phyloP scores from a whole-genome alignment of 2,329 filamentous ascomycete genomes.

The Colletotrichum salicis region DNA sequence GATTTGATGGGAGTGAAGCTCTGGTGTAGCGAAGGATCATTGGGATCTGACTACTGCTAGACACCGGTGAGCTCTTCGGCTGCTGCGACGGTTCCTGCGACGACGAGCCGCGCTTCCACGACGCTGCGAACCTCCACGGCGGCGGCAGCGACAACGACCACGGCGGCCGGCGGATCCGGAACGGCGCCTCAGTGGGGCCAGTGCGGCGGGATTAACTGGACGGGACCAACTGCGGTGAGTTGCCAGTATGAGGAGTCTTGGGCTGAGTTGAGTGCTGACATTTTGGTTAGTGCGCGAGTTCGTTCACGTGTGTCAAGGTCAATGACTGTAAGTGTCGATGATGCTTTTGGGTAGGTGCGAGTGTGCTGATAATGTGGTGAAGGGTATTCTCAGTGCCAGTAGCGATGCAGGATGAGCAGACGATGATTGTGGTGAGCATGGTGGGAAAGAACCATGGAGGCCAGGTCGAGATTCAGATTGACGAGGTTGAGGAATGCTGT shows the following conservation, averaged over 20 bases:
- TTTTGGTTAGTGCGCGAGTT: slow-evolving; percentile 13
- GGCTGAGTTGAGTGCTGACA: not conserved
- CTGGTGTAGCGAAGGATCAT: no score
- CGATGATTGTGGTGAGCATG: not conserved
- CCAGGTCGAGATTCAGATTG: not conserved
- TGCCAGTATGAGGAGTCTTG: not conserved
- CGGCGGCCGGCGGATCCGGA: slow-evolving; percentile 20
- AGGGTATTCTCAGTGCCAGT: slow-evolving; percentile 28
- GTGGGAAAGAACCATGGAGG: no score
- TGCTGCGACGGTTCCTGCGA: not conserved
- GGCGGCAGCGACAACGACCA: not conserved
- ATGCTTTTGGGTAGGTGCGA: no score
- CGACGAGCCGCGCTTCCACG: slow-evolving; percentile 19
- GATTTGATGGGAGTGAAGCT: no score
- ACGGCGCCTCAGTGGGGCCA: slow-evolving; percentile 30
- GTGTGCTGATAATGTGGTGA: not conserved
- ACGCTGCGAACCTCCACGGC: slow-evolving; percentile 11
- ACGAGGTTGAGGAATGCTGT: not conserved
- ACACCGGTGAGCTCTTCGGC: slow-evolving; percentile 24
- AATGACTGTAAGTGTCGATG: slow-evolving; percentile 25
- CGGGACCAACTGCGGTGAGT: slow-evolving; percentile 21
- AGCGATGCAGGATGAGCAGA: no score
- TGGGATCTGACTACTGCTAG: slow-evolving; percentile 6
- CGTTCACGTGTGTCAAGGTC: slow-evolving; percentile 19
- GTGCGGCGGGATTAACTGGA: slow-evolving; percentile 30